Evolutionary conservation across 2,329 filamentous ascomycete genomes (phyloP).

Genomic region (Phoma sp.): DNA sequence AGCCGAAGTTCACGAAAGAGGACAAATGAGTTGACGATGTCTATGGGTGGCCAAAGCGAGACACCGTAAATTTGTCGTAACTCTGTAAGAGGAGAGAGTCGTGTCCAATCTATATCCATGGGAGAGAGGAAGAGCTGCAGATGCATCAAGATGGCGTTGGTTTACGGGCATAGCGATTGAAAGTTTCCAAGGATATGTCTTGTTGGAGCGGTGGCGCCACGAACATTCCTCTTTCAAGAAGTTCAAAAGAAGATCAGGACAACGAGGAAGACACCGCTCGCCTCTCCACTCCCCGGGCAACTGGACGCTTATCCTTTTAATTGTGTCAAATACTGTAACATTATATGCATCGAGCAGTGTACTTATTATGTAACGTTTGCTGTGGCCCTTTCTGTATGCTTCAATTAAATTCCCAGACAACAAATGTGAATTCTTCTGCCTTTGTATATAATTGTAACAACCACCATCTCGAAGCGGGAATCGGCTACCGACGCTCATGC

Average conservation of each 20-base stretch:
- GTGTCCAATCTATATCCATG: not conserved
- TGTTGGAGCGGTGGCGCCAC: slow-evolving; percentile 15
- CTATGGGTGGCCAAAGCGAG: not conserved
- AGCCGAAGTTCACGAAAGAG: slow-evolving; percentile 90
- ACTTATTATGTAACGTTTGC: not conserved
- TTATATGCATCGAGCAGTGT: slow-evolving; percentile 12
- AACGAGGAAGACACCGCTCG: slow-evolving; percentile 1
- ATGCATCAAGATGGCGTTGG: slow-evolving; percentile 34
- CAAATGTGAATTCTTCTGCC: no score
- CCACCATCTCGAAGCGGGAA: not conserved
- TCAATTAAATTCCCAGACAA: not conserved
- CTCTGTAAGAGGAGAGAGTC: not conserved
- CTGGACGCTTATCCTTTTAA: slow-evolving; percentile 13
- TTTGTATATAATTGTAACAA: no score
- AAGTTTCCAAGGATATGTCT: slow-evolving; percentile 9
- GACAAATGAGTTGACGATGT: slow-evolving; percentile 47
- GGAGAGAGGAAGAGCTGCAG: slow-evolving; percentile 1
- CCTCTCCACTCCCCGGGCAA: slow-evolving; percentile 26
- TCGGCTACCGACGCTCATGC: not conserved
- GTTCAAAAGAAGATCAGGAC: not conserved
- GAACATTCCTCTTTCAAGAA: slow-evolving; percentile 1
- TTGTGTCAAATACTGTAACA: slow-evolving; percentile 27
- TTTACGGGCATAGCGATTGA: slow-evolving; percentile 29
- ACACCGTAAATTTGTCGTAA: not conserved
- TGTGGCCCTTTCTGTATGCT: not conserved